Percentiles rank a stretch among this genome's conserved stretches.
phyloP scores from a whole-genome alignment of 2,329 filamentous ascomycete species.

The Didymella segeticola region DNA sequence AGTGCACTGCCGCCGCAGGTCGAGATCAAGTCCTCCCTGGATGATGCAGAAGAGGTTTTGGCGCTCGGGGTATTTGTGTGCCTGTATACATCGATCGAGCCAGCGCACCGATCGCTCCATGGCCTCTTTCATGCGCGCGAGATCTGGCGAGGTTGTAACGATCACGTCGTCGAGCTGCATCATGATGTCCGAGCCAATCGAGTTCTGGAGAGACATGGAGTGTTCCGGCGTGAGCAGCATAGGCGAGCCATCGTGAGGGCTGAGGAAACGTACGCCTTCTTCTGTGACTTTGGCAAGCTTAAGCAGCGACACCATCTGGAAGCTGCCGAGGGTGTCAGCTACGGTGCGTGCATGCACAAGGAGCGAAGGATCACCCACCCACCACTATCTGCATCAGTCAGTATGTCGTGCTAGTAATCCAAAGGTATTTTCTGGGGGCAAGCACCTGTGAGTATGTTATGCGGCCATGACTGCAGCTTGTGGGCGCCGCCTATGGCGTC shows the following conservation, averaged over 20 bases:
- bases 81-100: constrained; percentile 92
- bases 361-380: constrained; percentile 47
- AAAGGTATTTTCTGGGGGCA: constrained; percentile 1
- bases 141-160: constrained; percentile 91
- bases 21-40: constrained; percentile 89
- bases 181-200: constrained; percentile 91
- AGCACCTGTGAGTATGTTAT: constrained; percentile 84
- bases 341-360: constrained; percentile 18
- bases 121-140: constrained; percentile 85
- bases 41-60: constrained; percentile 99
- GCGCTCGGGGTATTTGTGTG: constrained; percentile 79
- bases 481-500: constrained; percentile 91
- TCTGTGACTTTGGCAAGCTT: constrained; percentile 94
- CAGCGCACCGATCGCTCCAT: constrained; percentile 95
- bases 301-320: constrained; percentile 97
- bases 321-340: constrained; percentile 63
- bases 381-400: constrained; percentile 53
- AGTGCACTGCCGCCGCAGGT: constrained; percentile 84
- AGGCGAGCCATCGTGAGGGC: constrained; percentile 90
- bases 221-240: constrained; percentile 98
- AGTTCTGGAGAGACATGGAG: constrained; percentile 94
- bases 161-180: constrained; percentile 99
- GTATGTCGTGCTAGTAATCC: constrained; percentile 15
- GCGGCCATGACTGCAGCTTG: constrained; percentile 90
- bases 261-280: constrained; percentile 94